A percentile compares a stretch with the other conserved stretches of the same genome.
phyloP scores from a whole-genome alignment of 768 basidiomycete genomes.

The Boletus patriciae region DNA sequence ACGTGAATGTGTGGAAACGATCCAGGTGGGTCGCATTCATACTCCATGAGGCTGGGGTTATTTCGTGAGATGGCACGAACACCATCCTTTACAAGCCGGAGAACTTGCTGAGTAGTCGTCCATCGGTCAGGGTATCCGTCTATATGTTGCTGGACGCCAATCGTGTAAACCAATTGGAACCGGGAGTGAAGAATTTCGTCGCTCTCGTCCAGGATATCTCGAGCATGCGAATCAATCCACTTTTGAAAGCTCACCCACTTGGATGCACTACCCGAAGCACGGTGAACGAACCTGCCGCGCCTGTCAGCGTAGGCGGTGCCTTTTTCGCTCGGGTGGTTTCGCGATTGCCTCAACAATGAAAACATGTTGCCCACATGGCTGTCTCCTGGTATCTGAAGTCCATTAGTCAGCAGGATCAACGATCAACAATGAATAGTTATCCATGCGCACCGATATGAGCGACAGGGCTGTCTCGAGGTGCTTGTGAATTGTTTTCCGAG shows the following conservation, averaged over 20 bases:
- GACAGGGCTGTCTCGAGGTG: neutral
- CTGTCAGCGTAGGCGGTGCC: too few species aligned
- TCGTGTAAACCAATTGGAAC: conserved; percentile 20
- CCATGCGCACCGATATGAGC: neutral
- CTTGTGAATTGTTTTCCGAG: neutral
- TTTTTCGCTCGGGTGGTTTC: too few species aligned
- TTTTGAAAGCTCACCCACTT: conserved; percentile 13
- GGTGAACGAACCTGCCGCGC: too few species aligned
- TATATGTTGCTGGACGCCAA: conserved; percentile 21
- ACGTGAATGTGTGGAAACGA: conserved; percentile 13
- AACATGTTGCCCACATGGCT: neutral
- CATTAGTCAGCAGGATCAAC: neutral
- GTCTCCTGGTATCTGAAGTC: neutral
- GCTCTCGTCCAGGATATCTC: conserved; percentile 24
- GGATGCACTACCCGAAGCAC: neutral
- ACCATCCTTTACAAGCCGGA: conserved; percentile 13
- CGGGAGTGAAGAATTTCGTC: conserved; percentile 27
- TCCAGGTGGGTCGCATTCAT: neutral
- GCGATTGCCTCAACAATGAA: neutral
- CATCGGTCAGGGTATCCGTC: conserved; percentile 32
- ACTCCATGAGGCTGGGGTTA: neutral
- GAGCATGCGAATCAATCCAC: conserved; percentile 13
- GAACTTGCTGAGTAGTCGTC: conserved; percentile 28
- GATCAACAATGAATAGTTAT: neutral
- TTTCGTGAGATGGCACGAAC: neutral